Conservation (phyloP, 2,329 filamentous ascomycete species). For the Penicillium sp. region DNA sequence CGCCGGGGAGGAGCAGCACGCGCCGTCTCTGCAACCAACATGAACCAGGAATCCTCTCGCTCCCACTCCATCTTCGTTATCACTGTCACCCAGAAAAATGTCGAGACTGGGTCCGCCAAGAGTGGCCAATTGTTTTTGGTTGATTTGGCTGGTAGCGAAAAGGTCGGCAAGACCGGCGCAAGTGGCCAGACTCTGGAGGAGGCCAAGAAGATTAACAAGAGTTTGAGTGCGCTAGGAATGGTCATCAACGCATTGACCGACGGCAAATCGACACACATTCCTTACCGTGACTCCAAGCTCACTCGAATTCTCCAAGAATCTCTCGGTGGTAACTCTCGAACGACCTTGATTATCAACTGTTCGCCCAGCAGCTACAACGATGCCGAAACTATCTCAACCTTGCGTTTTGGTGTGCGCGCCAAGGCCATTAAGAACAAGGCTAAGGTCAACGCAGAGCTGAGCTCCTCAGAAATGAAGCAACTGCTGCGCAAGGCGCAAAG, state of each 20-base stretch:
- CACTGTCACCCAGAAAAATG: constrained; percentile 95
- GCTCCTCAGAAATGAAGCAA: constrained; percentile 88
- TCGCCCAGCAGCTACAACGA: constrained; percentile 99
- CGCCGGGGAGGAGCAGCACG: constrained; percentile 83
- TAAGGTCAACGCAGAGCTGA: constrained; percentile 98
- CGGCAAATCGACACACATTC: constrained; percentile 92
- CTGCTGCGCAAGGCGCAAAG: constrained; percentile 89
- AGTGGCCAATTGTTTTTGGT: constrained; percentile 96
- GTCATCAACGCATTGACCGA: constrained; percentile 97
- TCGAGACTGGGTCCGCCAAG: constrained; percentile 92
- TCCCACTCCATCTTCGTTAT: constrained; percentile 98
- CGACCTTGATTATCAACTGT: constrained; percentile 98
- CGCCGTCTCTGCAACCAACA: constrained; percentile 94
- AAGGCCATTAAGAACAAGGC: constrained; percentile 99
- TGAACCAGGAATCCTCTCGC: constrained; percentile 97
- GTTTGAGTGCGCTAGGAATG: constrained; percentile 95
- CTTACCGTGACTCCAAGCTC: constrained; percentile 96
- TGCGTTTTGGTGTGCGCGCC: constrained; percentile 91
- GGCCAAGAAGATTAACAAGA: constrained; percentile 99
- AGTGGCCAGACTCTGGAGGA: constrained; percentile 97
- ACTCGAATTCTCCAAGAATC: constrained; percentile 97
- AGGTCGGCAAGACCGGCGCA: constrained; percentile 96
- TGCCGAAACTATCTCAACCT: constrained; percentile 83
- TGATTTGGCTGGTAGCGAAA: constrained; percentile 96
- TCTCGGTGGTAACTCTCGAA: constrained; percentile 93